phyloP scores from a whole-genome alignment of 495 filamentous ascomycete genomes.

The Copromyces sp. region DNA sequence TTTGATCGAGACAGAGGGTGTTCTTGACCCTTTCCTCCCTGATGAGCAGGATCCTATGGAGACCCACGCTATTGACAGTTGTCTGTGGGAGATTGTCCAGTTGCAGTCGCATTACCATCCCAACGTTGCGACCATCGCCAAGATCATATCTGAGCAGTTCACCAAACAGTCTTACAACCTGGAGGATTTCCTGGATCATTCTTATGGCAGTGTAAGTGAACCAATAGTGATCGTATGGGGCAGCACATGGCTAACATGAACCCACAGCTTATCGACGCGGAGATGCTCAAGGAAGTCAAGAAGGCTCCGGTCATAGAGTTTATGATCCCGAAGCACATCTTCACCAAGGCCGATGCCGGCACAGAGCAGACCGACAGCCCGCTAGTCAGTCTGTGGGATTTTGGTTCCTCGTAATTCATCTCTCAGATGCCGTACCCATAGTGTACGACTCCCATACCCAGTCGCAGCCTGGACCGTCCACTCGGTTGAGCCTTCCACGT shows the following conservation, averaged over 20 bases:
- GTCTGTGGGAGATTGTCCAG: constrained; percentile 87
- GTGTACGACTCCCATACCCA: background rate
- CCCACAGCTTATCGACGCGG: constrained; percentile 62
- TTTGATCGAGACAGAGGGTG: constrained; percentile 51
- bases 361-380: constrained; percentile 36
- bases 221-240: background rate
- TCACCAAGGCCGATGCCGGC: constrained; percentile 43
- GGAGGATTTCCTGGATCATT: constrained; percentile 95
- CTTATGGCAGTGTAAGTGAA: constrained; percentile 67
- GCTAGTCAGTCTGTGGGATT: constrained; percentile 48
- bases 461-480: constrained; percentile 10
- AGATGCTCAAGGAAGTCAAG: constrained; percentile 71
- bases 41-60: constrained; percentile 71
- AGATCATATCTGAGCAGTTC: constrained; percentile 93
- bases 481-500: background rate
- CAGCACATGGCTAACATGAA: constrained; percentile 17
- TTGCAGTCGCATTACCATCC: constrained; percentile 93
- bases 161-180: constrained; percentile 87
- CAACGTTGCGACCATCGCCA: constrained; percentile 87
- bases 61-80: constrained; percentile 82
- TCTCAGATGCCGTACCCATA: background rate
- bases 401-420: constrained; percentile 19
- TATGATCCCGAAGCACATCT: constrained; percentile 86
- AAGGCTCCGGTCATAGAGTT: constrained; percentile 84
- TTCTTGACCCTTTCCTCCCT: constrained; percentile 70